These are phyloP conservation scores for Penicillium janthinellum DNA, from an alignment of 2,329 filamentous ascomycete genomes.

Conservation along the genomic window DNA sequence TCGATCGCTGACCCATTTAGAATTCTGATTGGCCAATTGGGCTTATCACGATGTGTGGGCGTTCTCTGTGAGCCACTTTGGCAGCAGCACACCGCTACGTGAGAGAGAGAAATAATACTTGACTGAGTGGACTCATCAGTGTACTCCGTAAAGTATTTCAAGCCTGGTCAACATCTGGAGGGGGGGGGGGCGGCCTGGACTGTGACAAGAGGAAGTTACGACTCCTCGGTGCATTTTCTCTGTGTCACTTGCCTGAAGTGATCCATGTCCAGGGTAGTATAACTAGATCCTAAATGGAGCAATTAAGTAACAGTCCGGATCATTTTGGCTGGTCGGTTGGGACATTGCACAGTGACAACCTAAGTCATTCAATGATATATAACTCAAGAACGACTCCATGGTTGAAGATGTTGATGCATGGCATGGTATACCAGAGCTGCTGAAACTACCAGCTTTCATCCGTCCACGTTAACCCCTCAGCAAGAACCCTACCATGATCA, in stretches of 20 bases:
- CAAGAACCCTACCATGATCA: slow-evolving; percentile 6
- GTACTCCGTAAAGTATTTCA: no score
- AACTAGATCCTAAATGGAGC: no score
- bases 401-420: background rate
- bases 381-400: background rate
- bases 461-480: background rate
- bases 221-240: slow-evolving; percentile 7
- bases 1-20: slow-evolving; percentile 1
- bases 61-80: background rate
- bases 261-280: background rate
- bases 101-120: background rate
- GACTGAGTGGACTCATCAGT: background rate
- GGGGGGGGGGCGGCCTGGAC: background rate
- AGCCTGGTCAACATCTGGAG: background rate
- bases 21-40: slow-evolving; percentile 3
- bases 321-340: background rate
- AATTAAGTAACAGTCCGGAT: background rate
- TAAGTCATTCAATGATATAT: background rate
- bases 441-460: background rate
- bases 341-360: background rate
- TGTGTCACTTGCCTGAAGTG: background rate
- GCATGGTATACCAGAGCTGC: background rate
- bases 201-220: background rate
- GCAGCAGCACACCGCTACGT: slow-evolving; percentile 6
- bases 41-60: background rate